These are phyloP conservation scores for Sugiyamaella chiloensis DNA, from an alignment of 805 yeast species.

Conservation along the genomic window DNA sequence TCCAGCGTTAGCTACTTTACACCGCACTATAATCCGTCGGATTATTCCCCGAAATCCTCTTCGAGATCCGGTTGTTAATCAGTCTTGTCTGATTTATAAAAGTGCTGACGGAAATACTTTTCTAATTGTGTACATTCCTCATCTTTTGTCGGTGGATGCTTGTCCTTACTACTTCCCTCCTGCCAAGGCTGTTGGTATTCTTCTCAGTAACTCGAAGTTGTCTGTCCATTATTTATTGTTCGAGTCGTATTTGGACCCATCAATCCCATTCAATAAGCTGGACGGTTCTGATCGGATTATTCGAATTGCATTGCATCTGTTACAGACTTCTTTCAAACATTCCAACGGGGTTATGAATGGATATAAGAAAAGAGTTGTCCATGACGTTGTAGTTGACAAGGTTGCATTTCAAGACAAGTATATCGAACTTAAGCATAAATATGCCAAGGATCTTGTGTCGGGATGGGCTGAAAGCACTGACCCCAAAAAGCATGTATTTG, in stretches of 20 bases:
- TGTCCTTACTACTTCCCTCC: conserved; percentile 90
- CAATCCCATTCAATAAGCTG: conserved; percentile 4
- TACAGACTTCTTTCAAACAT: conserved; percentile 79
- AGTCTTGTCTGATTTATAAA: conserved; percentile 62
- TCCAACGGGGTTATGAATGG: conserved; percentile 81
- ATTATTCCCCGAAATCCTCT: conserved; percentile 90
- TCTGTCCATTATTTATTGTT: conserved; percentile 79
- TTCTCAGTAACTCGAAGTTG: conserved; percentile 44
- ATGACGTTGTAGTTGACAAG: conserved; percentile 81
- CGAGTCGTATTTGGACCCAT: conserved; percentile 11
- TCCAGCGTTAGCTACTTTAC: conserved; percentile 7
- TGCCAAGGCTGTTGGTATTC: conserved; percentile 72
- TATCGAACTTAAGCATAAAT: conserved; percentile 73
- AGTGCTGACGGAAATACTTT: conserved; percentile 31
- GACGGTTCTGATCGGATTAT: conserved; percentile 52
- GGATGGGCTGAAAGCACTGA: conserved; percentile 94
- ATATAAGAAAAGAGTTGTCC: conserved; percentile 82
- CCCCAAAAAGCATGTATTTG: conserved; percentile 93
- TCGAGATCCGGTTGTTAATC: conserved; percentile 78
- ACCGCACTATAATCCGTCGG: conserved; percentile 61
- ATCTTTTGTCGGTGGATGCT: conserved; percentile 52
- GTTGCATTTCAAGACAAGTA: conserved; percentile 80
- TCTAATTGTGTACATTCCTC: conserved; percentile 75
- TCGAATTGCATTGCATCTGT: conserved; percentile 75
- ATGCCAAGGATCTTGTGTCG: conserved; percentile 70